These are phyloP conservation scores for Apiotrichum porosum DNA, from an alignment of 1,284 basidiomycete genomes.

Conservation along the genomic window DNA sequence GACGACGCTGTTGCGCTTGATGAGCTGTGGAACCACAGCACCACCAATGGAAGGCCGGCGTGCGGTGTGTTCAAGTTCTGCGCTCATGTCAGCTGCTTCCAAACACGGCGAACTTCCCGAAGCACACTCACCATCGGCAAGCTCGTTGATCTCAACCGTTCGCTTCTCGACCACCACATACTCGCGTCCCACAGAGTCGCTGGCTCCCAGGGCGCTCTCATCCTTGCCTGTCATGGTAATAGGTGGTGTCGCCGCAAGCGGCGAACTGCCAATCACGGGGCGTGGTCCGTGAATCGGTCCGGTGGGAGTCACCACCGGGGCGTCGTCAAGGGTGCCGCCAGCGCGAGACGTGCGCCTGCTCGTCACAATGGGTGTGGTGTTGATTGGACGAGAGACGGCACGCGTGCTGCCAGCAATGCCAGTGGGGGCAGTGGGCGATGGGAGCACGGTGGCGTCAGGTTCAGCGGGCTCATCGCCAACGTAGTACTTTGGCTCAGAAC, in stretches of 20 bases:
- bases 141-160: slow-evolving; percentile 55
- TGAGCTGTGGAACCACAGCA: slow-evolving; percentile 44
- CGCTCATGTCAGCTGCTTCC: slow-evolving; percentile 2
- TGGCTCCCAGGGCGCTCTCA: slow-evolving; percentile 33
- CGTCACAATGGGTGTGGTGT: slow-evolving; percentile 11
- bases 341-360: slow-evolving; percentile 18
- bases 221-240: slow-evolving; percentile 42
- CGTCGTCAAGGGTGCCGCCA: slow-evolving; percentile 30
- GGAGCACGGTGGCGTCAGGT: not conserved
- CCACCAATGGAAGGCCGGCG: slow-evolving; percentile 33
- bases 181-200: slow-evolving; percentile 45
- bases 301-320: slow-evolving; percentile 34
- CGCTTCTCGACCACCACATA: slow-evolving; percentile 58
- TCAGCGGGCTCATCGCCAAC: slow-evolving; percentile 32
- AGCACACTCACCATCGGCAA: slow-evolving; percentile 52
- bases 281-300: slow-evolving; percentile 4
- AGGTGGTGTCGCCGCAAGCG: slow-evolving; percentile 41
- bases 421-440: slow-evolving; percentile 4
- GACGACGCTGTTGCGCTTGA: slow-evolving; percentile 40
- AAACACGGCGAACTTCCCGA: no score
- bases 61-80: slow-evolving; percentile 50
- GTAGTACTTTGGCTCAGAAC: slow-evolving; percentile 44
- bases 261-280: slow-evolving; percentile 34
- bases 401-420: slow-evolving; percentile 3
- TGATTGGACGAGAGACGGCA: slow-evolving; percentile 29